These are phyloP conservation scores for Annulohypoxylon maeteangense DNA, from an alignment of 495 filamentous ascomycete species.

Conservation along the genomic window DNA sequence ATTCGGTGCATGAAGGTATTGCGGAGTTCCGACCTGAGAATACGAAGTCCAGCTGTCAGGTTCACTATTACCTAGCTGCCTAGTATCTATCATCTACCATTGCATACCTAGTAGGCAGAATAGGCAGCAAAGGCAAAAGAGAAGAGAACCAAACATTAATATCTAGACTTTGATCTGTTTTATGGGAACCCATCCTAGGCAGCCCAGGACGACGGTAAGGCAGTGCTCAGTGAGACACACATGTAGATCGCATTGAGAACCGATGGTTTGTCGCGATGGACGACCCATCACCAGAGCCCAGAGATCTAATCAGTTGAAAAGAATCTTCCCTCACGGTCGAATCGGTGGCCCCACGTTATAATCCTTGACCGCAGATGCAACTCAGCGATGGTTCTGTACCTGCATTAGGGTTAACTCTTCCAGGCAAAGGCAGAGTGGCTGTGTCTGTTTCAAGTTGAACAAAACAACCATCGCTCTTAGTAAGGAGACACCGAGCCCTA, in stretches of 20 bases:
- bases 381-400: constrained; percentile 38
- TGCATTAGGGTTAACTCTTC: constrained; percentile 42
- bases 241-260: constrained; percentile 21
- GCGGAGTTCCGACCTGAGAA: constrained; percentile 6
- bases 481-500: constrained; percentile 14
- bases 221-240: constrained; percentile 10
- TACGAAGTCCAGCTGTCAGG: constrained; percentile 10
- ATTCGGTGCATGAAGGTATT: constrained; percentile 6
- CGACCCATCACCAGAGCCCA: constrained; percentile 12
- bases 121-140: background rate
- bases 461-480: constrained; percentile 31
- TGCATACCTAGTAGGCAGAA: too few relatives aligned
- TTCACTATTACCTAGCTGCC: background rate
- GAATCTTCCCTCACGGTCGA: constrained; percentile 16
- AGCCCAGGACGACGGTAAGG: background rate
- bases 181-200: background rate
- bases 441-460: constrained; percentile 46
- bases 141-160: background rate
- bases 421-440: constrained; percentile 37
- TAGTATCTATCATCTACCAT: too few relatives aligned
- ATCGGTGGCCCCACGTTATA: constrained; percentile 33
- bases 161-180: background rate
- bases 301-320: constrained; percentile 23
- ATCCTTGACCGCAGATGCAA: constrained; percentile 31
- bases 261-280: constrained; percentile 5